Evolutionary conservation across 192 early-diverging fungal species (phyloP).

Genomic region (Rhizoclosmatium globosum): DNA sequence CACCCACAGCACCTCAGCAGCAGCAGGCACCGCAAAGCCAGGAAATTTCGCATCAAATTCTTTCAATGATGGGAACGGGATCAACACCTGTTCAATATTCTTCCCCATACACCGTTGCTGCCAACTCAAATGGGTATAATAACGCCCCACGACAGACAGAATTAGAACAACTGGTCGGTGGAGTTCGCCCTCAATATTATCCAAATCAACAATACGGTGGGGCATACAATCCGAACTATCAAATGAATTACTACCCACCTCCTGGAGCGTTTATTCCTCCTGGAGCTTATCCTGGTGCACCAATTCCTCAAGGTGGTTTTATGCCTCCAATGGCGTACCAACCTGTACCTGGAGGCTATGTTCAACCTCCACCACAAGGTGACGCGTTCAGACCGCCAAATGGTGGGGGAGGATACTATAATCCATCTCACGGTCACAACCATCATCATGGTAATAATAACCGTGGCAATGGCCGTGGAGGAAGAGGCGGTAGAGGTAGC

Average conservation of each 20-base stretch:
- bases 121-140: not conserved
- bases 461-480: not conserved
- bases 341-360: not conserved
- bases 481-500: conserved; percentile 7
- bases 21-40: conserved; percentile 14
- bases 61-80: conserved; percentile 17
- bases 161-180: conserved; percentile 11
- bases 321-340: not conserved
- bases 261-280: not conserved
- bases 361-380: not conserved
- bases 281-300: not conserved
- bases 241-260: not conserved
- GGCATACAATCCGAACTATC: conserved; percentile 4
- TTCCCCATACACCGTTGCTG: not conserved
- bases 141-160: conserved; percentile 10
- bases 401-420: conserved; percentile 8
- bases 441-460: not conserved
- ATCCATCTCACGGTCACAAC: not conserved
- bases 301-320: not conserved
- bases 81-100: not conserved
- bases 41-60: conserved; percentile 31
- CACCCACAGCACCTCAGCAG: not conserved
- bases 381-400: not conserved
- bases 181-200: conserved; percentile 14
- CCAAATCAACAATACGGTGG: conserved; percentile 6